Evolutionary conservation across 306 rosid species (phyloP), one percentile per base, ranked within the genome.

Genomic region (Alnus rubra): DNA sequence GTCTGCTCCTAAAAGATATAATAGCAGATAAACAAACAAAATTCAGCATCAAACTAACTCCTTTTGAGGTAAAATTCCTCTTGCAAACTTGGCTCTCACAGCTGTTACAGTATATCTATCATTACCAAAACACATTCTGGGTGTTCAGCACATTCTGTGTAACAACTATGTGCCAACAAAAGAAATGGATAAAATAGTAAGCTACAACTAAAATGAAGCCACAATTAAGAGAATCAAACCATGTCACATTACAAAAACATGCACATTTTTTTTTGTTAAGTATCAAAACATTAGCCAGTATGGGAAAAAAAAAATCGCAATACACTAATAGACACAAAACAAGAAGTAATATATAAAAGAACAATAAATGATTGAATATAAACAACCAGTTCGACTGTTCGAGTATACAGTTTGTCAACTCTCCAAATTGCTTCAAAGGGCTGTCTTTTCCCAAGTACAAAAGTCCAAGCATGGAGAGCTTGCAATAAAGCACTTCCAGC

Each of bases 341-440:
- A 23, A 23, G 28, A 23, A 23, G 28, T 23, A 23, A 23, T 23
- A 23, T 23, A 23, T 23, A 23, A 23, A 23, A 23, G 28, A 23
- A 23, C 28, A 23, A 23, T 0, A 23, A 33, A 1, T 64, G 76
- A 74, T 55, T 3, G 51, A 50, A 78, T 44, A 78, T 77, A 76
- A 67, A 85, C 76, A 78, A 69, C 62, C 60, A 74, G 70, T 78
- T 83, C 58, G 62, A 73, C 28, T 23, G 28, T 23, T 23, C 28
- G 28, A 23, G 76, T 74, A 69, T 73, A 78, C 62, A 62, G 55
- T 78, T 16, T 4, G 68, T 78, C 53, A 71, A 13, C 47, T 9
- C 19, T 74, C 65, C 44, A 52, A 81, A 71, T 49, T 78, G 84
- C 82, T 58, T 74, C 18, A 52, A 51, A 78, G 79, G 74, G 33